These are phyloP conservation scores for Wickerhamomyces mucosus DNA, from an alignment of 805 yeast species.

Conservation along the genomic window DNA sequence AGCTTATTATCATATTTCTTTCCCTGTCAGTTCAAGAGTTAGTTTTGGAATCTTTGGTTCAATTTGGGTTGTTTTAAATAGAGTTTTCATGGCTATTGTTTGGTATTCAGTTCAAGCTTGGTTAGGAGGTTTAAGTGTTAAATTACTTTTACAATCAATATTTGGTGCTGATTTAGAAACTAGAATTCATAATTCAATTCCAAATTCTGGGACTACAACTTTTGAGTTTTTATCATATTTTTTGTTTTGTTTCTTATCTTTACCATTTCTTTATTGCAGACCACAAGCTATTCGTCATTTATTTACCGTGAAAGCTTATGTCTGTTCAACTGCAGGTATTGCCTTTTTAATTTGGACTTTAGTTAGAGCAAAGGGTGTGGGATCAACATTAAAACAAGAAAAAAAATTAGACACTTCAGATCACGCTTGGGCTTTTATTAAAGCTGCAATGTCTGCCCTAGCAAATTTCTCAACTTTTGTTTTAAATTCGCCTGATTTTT, in stretches of 20 bases:
- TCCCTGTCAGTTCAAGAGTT: constrained; percentile 75
- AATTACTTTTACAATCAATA: constrained; percentile 65
- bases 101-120: constrained; percentile 88
- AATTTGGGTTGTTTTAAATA: constrained; percentile 78
- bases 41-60: constrained; percentile 85
- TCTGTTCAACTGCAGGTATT: constrained; percentile 78
- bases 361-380: constrained; percentile 71
- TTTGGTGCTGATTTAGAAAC: constrained; percentile 57
- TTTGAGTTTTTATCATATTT: constrained; percentile 70
- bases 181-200: constrained; percentile 55
- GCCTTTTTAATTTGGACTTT: constrained; percentile 80
- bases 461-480: constrained; percentile 88
- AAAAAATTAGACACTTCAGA: constrained; percentile 46
- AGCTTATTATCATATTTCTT: constrained; percentile 69
- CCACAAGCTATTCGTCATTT: constrained; percentile 79
- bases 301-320: constrained; percentile 70
- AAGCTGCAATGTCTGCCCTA: constrained; percentile 67
- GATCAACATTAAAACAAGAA: constrained; percentile 54
- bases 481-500: constrained; percentile 82
- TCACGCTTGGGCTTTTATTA: constrained; percentile 77
- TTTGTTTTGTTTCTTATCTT: constrained; percentile 69
- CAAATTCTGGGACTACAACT: constrained; percentile 54
- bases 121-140: constrained; percentile 77
- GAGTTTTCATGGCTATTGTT: constrained; percentile 79
- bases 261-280: constrained; percentile 74